Conservation (phyloP, 352 stramenopile genomes). For the Globisporangium mamillatum region DNA sequence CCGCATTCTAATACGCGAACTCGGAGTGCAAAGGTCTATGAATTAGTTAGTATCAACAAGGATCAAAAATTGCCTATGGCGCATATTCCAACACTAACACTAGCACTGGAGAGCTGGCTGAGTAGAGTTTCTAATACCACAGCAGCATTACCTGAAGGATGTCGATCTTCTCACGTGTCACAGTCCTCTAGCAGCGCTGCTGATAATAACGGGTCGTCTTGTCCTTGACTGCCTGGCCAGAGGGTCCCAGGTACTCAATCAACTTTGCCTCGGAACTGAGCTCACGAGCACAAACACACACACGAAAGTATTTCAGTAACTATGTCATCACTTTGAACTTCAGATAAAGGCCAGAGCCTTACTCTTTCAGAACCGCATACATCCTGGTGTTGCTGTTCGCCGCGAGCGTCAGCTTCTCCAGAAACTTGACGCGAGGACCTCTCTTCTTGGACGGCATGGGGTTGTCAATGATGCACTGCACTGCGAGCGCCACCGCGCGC, state of each 20-base stretch:
- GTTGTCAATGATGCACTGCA: neutral
- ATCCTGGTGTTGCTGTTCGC: neutral
- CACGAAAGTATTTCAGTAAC: neutral
- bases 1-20: neutral
- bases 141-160: neutral
- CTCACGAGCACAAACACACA: neutral
- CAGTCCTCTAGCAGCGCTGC: neutral
- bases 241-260: neutral
- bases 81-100: neutral
- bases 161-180: neutral
- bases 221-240: neutral
- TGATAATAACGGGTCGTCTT: neutral
- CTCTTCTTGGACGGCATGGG: neutral
- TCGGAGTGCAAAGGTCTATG: no score
- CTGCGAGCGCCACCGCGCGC: neutral
- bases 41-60: no score
- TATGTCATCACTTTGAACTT: neutral
- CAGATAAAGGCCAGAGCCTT: neutral
- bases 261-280: neutral
- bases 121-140: neutral
- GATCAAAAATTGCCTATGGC: neutral
- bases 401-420: neutral
- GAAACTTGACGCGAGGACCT: neutral
- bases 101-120: neutral
- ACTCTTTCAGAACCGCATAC: neutral